Base-by-base conservation (phyloP, 371 early-diverging fungal genomes). In the Saksenaea oblongispora region DNA sequence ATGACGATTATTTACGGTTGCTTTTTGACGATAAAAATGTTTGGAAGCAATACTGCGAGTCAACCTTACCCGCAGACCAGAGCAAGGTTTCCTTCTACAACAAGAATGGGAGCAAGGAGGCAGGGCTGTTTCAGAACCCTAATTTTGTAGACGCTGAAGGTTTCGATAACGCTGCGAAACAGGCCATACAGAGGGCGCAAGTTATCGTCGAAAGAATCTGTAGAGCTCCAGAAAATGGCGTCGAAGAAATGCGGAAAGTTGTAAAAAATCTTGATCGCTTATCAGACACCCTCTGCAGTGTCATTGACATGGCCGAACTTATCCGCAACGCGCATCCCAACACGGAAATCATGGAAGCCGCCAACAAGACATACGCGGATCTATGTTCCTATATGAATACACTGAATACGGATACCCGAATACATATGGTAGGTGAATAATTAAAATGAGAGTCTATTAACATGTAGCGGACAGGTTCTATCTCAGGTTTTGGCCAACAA, bases 271-370 rank as follows among this genome's bases (percentile, higher is more conserved):
- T 97, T 44, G 98, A 98, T 70, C 76, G 89, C 54, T 78, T 97
- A n/a, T 93, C 93, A 31, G 96, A 98, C 72, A 83, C 89, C 0
- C 75, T 98, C 17, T 98, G 98, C 61, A 85, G 86, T 53, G 91
- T 97, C 0, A 91, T 97, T 71, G 98, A 98, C 67, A 83, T 91
- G 51, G 91, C 94, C 0, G 98, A 98, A 73, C 87, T 98, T 22
- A 79, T 96, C n/a, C 87, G 96, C 41, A 93, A 93, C 62, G 89
- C 92, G 17, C 97, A 96, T 65, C 96, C 97, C 0, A 89, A 92
- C 69, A 66, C 61, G 56, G 68, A 61, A 15, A 91, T 88, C 67
- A 83, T 89, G 63, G 78, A 83, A 36, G 90, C 88, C 1, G 97
- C 98, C 3, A 91, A 95, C 71, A 70, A 83, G 5, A 93, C 90